phyloP scores from a whole-genome alignment of 257 asterid species.

The Jacaranda copaia region DNA sequence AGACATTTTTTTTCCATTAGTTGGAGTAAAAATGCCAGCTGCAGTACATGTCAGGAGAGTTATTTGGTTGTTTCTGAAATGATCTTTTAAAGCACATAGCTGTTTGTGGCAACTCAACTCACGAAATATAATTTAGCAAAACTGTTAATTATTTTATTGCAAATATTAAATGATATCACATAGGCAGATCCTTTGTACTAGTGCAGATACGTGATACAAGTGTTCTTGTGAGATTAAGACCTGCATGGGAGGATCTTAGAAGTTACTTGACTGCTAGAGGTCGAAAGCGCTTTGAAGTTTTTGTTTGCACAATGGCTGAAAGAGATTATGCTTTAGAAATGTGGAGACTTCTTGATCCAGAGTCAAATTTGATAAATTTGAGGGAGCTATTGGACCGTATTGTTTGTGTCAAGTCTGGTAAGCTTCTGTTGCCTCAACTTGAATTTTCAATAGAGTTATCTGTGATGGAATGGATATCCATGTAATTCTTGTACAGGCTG shows the following conservation, averaged over 20 bases:
- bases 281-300: constrained; percentile 94
- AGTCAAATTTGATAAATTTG: constrained; percentile 76
- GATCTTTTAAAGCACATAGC: constrained; percentile 10
- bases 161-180: constrained; percentile 8
- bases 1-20: background rate
- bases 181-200: constrained; percentile 22
- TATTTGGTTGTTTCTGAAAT: constrained; percentile 10
- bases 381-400: constrained; percentile 84
- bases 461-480: constrained; percentile 19
- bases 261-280: constrained; percentile 96
- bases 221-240: constrained; percentile 96
- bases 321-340: constrained; percentile 97
- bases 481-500: constrained; percentile 55
- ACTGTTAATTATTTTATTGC: constrained; percentile 3
- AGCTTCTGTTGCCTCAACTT: constrained; percentile 34
- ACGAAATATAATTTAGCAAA: constrained; percentile 13
- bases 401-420: constrained; percentile 95
- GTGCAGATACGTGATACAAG: constrained; percentile 95
- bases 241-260: constrained; percentile 99
- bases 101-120: constrained; percentile 25
- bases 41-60: constrained; percentile 24
- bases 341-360: constrained; percentile 99
- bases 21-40: constrained; percentile 8
- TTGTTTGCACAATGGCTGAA: constrained; percentile 99
- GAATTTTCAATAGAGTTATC: constrained; percentile 7